A percentile compares a stretch with the other conserved stretches of the same genome.
These are phyloP conservation scores for Lentinula sp. DNA, from an alignment of 768 basidiomycete species.

Conservation along the genomic window DNA sequence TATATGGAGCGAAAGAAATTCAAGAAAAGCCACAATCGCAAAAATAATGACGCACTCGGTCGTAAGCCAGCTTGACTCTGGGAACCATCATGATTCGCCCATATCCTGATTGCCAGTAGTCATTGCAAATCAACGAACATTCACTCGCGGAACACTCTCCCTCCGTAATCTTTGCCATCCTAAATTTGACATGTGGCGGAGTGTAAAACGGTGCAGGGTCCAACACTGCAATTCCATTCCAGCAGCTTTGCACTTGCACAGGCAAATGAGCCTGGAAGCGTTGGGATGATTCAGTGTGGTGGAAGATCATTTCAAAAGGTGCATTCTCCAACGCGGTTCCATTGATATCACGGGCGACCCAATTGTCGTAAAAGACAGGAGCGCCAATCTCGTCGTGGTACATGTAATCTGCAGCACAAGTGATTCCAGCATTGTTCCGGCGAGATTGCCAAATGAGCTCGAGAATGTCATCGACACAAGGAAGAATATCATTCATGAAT, in stretches of 20 bases:
- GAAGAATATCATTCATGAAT: conserved; percentile 99
- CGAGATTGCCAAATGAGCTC: conserved; percentile 97
- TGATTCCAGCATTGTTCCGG: conserved; percentile 93
- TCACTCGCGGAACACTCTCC: conserved; percentile 94
- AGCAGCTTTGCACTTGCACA: conserved; percentile 94
- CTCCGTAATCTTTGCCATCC: conserved; percentile 88
- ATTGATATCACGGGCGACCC: conserved; percentile 98
- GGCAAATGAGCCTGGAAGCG: conserved; percentile 92
- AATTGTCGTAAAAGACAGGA: conserved; percentile 97
- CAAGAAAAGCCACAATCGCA: background rate
- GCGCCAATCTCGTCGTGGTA: conserved; percentile 92
- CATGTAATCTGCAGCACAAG: conserved; percentile 99
- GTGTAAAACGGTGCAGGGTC: conserved; percentile 95
- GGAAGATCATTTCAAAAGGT: conserved; percentile 93
- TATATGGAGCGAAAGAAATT: conserved; percentile 24
- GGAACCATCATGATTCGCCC: conserved; percentile 98
- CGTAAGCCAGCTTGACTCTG: conserved; percentile 93
- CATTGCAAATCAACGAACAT: conserved; percentile 96
- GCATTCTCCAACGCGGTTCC: conserved; percentile 98
- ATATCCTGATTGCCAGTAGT: conserved; percentile 96
- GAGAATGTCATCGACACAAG: conserved; percentile 95
- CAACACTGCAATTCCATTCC: conserved; percentile 96
- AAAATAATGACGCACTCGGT: conserved; percentile 48
- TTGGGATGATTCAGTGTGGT: conserved; percentile 65
- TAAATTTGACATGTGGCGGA: conserved; percentile 86